Evolutionary conservation across 2,329 filamentous ascomycete species (phyloP).

Genomic region (Fusarium verrucosum): DNA sequence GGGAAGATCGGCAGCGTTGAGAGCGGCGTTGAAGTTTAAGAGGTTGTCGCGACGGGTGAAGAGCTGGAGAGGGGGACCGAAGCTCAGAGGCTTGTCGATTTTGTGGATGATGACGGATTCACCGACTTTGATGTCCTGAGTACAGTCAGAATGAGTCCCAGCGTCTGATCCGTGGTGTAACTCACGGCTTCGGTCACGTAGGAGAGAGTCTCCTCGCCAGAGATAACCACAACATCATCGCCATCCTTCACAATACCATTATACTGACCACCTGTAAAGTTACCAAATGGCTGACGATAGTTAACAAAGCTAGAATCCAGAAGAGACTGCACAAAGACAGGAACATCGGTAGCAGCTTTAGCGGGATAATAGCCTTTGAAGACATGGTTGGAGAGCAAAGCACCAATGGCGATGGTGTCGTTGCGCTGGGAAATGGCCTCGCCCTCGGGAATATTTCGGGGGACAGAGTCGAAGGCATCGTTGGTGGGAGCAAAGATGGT

Average conservation of each 20-base stretch:
- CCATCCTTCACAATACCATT: conserved; percentile 49
- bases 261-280: conserved; percentile 51
- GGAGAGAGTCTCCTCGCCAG: conserved; percentile 46
- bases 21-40: conserved; percentile 44
- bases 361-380: conserved; percentile 46
- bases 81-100: conserved; percentile 43
- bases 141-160: background rate
- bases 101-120: conserved; percentile 47
- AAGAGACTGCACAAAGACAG: conserved; percentile 46
- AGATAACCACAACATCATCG: conserved; percentile 46
- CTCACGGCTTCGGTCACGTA: conserved; percentile 48
- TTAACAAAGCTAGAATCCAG: conserved; percentile 46
- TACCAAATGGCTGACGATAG: conserved; percentile 49
- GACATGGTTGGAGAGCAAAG: conserved; percentile 48
- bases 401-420: conserved; percentile 46
- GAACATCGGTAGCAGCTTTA: conserved; percentile 41
- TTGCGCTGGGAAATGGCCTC: conserved; percentile 45
- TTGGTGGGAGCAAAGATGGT: conserved; percentile 51
- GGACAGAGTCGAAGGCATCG: conserved; percentile 47
- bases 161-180: background rate
- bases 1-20: conserved; percentile 41
- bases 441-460: conserved; percentile 47
- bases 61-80: conserved; percentile 46
- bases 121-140: conserved; percentile 44
- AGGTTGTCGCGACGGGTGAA: conserved; percentile 44